These are phyloP conservation scores for Ceratocystis cacaofunesta DNA, from an alignment of 2,329 filamentous ascomycete genomes.

Conservation along the genomic window DNA sequence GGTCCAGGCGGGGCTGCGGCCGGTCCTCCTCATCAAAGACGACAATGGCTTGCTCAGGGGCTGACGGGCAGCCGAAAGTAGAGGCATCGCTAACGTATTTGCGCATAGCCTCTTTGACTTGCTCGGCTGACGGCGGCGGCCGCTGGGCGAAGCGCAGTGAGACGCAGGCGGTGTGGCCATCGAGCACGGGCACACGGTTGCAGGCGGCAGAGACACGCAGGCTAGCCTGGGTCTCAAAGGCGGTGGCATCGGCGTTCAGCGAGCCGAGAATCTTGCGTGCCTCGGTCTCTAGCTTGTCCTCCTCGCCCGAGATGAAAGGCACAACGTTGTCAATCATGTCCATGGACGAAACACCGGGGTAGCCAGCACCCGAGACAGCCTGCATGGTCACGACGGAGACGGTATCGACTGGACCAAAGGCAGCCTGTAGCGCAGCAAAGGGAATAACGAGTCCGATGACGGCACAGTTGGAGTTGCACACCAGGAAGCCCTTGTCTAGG, in stretches of 20 bases:
- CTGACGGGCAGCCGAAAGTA: constrained; percentile 71
- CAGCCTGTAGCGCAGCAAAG: constrained; percentile 74
- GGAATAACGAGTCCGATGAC: constrained; percentile 94
- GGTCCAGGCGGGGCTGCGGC: constrained; percentile 80
- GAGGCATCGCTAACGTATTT: constrained; percentile 72
- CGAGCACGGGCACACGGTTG: constrained; percentile 86
- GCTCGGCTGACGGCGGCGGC: constrained; percentile 56
- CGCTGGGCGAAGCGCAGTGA: constrained; percentile 67
- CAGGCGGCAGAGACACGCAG: constrained; percentile 76
- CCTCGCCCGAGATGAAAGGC: constrained; percentile 82
- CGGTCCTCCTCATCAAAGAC: constrained; percentile 84
- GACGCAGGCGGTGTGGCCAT: constrained; percentile 92
- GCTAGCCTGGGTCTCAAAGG: constrained; percentile 57
- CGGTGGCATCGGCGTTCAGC: constrained; percentile 55
- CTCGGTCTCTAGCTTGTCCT: constrained; percentile 91
- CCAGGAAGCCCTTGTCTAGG: constrained; percentile 74
- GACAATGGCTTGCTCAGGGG: constrained; percentile 64
- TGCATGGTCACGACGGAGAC: constrained; percentile 83
- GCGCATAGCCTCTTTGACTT: constrained; percentile 65
- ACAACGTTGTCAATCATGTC: constrained; percentile 94
- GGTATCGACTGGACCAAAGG: constrained; percentile 66
- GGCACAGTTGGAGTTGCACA: constrained; percentile 97
- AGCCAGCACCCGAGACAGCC: constrained; percentile 83
- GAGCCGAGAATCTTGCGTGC: constrained; percentile 83
- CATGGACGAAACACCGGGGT: constrained; percentile 82